Evolutionary conservation across 345 rosid species (phyloP).

Genomic region (Eutrema heterophyllum): DNA sequence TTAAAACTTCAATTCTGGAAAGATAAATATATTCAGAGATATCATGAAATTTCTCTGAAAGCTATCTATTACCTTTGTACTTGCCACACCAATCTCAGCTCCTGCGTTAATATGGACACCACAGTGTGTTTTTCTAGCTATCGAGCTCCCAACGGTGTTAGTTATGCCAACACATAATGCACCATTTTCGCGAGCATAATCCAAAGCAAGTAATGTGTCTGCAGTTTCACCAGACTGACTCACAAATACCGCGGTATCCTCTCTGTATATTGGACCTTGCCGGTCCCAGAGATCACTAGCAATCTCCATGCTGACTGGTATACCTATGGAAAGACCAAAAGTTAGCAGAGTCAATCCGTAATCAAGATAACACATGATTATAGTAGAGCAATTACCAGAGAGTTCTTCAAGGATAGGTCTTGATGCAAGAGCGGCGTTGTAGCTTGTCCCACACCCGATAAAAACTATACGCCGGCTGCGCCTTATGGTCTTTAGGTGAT

Average conservation of each 20-base stretch:
- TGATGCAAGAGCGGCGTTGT: conserved; percentile 93
- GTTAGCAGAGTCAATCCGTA: neutral
- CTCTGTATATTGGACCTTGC: conserved; percentile 95
- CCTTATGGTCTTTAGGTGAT: conserved; percentile 85
- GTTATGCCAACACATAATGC: conserved; percentile 97
- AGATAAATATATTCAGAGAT: neutral
- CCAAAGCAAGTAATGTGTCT: conserved; percentile 78
- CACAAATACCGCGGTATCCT: conserved; percentile 95
- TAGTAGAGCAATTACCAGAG: conserved; percentile 56
- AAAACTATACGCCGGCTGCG: conserved; percentile 90
- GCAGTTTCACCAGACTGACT: conserved; percentile 99
- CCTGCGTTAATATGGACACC: conserved; percentile 97
- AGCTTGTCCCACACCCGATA: conserved; percentile 96
- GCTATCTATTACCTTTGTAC: conserved; percentile 65
- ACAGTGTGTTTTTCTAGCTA: conserved; percentile 86
- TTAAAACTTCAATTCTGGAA: neutral
- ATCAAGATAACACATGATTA: neutral
- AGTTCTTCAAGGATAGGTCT: conserved; percentile 96
- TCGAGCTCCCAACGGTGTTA: conserved; percentile 93
- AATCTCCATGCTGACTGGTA: conserved; percentile 97
- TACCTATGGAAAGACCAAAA: conserved; percentile 39
- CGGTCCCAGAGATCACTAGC: conserved; percentile 96
- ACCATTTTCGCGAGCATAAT: conserved; percentile 80
- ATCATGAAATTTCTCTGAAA: neutral
- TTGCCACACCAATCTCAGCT: conserved; percentile 95